phyloP scores from a whole-genome alignment of 495 filamentous ascomycete genomes.

The Acidomyces sp. region DNA sequence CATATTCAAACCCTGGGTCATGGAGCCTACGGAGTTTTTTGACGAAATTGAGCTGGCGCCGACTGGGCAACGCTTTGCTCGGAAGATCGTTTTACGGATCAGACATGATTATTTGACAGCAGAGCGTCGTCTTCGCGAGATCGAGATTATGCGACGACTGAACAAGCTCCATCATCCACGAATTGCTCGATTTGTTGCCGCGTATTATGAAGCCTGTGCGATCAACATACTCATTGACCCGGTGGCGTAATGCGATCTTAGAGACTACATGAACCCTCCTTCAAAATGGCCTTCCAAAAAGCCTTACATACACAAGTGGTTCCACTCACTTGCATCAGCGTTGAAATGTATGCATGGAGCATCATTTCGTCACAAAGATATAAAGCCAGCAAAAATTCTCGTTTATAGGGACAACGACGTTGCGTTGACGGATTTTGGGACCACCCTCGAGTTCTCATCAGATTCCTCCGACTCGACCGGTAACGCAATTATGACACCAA shows the following conservation, averaged over 20 bases:
- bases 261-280: neutral
- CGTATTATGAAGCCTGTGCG: neutral
- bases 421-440: constrained; percentile 6
- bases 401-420: constrained; percentile 4
- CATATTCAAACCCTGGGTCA: neutral
- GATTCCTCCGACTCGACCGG: neutral
- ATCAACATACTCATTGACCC: neutral
- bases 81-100: neutral
- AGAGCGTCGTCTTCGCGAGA: neutral
- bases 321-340: neutral
- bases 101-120: too few relatives aligned
- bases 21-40: neutral
- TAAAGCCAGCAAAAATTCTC: constrained; percentile 8
- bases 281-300: neutral
- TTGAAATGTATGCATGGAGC: neutral
- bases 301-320: neutral
- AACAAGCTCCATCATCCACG: neutral
- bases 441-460: neutral
- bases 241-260: neutral
- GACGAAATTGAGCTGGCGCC: neutral
- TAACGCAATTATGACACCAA: neutral
- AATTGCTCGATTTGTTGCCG: neutral
- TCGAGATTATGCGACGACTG: neutral
- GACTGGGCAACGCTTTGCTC: neutral
- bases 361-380: constrained; percentile 6